Conservation (phyloP, 2,329 filamentous ascomycete genomes). For the Ascochyta viciae-villosae region DNA sequence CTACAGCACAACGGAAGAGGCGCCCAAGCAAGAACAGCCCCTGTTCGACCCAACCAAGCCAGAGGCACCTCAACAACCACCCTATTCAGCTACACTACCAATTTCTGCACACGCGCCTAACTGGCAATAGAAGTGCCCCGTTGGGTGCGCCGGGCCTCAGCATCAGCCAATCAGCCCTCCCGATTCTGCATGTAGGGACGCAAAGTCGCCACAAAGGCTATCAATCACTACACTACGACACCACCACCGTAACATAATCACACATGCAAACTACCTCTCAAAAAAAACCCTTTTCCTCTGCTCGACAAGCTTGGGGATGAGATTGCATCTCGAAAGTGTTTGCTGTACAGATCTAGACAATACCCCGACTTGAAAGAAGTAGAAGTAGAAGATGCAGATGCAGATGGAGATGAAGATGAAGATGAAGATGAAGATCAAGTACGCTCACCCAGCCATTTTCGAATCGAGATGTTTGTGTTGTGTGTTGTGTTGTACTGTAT, state of each 20-base stretch:
- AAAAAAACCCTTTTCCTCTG: background rate
- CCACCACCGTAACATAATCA: background rate
- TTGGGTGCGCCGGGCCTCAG: background rate
- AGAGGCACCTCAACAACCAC: background rate
- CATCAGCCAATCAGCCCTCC: background rate
- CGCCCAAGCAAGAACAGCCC: conserved; percentile 1
- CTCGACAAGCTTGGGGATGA: background rate
- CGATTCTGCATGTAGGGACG: background rate
- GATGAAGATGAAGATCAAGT: no score
- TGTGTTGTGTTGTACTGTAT: background rate
- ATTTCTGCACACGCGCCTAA: conserved; percentile 17
- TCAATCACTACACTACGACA: background rate
- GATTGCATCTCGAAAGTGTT: background rate
- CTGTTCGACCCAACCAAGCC: background rate
- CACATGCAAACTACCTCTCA: background rate
- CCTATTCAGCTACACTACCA: background rate
- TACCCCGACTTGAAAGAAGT: no score
- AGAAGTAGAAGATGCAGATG: no score
- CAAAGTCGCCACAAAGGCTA: background rate
- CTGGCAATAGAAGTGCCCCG: conserved; percentile 27
- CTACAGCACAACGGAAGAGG: conserved; percentile 31
- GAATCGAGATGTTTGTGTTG: no score
- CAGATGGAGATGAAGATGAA: no score
- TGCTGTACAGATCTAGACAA: no score
- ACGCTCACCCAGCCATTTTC: no score